Conservation (phyloP, 371 early-diverging fungal species). For the Mortierella sp. region DNA sequence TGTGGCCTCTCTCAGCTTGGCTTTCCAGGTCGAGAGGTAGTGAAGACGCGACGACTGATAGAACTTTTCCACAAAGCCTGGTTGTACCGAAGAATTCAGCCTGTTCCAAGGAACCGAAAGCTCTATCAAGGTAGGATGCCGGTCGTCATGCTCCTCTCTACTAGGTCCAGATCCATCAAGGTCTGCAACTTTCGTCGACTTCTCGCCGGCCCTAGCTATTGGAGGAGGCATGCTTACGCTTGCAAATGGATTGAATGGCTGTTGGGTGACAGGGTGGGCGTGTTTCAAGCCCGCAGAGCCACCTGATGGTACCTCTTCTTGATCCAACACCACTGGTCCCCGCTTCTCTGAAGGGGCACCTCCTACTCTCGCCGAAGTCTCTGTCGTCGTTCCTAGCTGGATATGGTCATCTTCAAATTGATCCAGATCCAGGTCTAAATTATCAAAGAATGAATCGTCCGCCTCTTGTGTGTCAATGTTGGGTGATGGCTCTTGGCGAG, state of each 20-base stretch:
- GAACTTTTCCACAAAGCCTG: conserved; percentile 80
- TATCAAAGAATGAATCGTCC: conserved; percentile 9
- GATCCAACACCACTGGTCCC: too few species aligned
- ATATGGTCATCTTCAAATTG: conserved; percentile 9
- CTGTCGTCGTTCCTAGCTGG: conserved; percentile 6
- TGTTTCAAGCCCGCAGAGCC: too few species aligned
- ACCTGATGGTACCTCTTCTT: too few species aligned
- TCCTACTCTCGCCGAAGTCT: neutral
- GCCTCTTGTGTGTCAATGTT: conserved; percentile 1
- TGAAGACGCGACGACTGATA: conserved; percentile 87
- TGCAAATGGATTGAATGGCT: neutral
- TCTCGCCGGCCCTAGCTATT: neutral
- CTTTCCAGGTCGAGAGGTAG: conserved; percentile 85
- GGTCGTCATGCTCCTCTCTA: conserved; percentile 7
- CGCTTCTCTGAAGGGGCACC: neutral
- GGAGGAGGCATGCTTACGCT: neutral
- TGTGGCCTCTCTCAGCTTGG: conserved; percentile 74
- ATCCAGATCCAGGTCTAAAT: conserved; percentile 26
- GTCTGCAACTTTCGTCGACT: too few species aligned
- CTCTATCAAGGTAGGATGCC: conserved; percentile 47
- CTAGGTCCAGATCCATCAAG: neutral
- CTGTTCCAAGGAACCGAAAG: conserved; percentile 60
- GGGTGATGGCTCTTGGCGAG: too few species aligned
- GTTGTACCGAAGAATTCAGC: conserved; percentile 57
- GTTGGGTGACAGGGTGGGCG: too few species aligned